phyloP scores from a whole-genome alignment of 306 rosid species.

The Vigna angularis region DNA sequence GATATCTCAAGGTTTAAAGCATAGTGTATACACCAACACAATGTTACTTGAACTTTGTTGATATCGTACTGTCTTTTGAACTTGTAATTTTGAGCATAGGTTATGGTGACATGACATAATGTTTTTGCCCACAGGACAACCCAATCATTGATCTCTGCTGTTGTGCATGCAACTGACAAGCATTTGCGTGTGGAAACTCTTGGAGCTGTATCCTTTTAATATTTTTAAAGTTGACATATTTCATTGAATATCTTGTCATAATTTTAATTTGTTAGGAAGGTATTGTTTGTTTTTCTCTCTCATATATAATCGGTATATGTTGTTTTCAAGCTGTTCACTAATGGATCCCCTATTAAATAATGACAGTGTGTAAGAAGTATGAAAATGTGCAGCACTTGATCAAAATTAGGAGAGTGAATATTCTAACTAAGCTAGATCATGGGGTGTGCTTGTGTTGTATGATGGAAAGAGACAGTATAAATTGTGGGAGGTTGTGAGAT shows the following conservation, averaged over 20 bases:
- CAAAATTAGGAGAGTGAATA: not conserved
- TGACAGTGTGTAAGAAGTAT: not conserved
- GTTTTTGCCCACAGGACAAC: slow-evolving; percentile 71
- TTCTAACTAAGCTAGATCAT: not conserved
- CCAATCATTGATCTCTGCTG: slow-evolving; percentile 86
- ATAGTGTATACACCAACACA: slow-evolving; percentile 26
- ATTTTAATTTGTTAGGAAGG: slow-evolving; percentile 19
- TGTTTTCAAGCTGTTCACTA: slow-evolving; percentile 24
- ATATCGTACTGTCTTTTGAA: slow-evolving; percentile 22
- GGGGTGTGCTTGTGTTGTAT: not conserved
- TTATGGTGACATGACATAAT: slow-evolving; percentile 45
- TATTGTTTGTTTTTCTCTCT: too few species aligned
- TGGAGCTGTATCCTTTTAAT: slow-evolving; percentile 90
- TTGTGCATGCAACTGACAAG: slow-evolving; percentile 78
- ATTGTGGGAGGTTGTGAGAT: not conserved
- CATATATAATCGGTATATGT: not conserved
- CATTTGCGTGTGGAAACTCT: slow-evolving; percentile 88
- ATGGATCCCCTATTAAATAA: not conserved
- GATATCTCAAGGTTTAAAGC: slow-evolving; percentile 85
- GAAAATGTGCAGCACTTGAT: not conserved
- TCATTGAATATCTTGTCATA: slow-evolving; percentile 1
- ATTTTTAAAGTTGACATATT: slow-evolving; percentile 10
- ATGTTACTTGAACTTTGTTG: slow-evolving; percentile 26
- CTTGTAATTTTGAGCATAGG: slow-evolving; percentile 35
- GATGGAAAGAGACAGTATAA: not conserved